Conservation (phyloP, 75 land plant genomes). For the Azolla pinnata region DNA sequence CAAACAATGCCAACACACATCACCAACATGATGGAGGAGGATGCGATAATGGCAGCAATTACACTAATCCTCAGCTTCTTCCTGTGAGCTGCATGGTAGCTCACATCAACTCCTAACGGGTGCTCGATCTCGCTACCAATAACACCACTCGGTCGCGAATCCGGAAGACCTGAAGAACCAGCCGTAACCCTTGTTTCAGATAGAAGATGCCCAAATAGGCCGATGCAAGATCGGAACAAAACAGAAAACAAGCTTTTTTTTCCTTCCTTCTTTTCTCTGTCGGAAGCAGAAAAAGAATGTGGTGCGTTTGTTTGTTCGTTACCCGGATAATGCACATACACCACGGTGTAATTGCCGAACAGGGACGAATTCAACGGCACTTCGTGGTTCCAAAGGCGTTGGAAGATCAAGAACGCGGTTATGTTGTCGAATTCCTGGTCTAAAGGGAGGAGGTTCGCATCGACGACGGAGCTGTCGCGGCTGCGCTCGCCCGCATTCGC, state of each 20-base stretch:
- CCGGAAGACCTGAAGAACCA: slow-evolving; percentile 52
- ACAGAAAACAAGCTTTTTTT: too few species aligned
- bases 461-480: slow-evolving; percentile 41
- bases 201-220: too few species aligned
- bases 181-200: too few species aligned
- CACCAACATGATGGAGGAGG: slow-evolving; percentile 43
- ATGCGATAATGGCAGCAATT: slow-evolving; percentile 48
- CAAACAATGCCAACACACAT: slow-evolving; percentile 32
- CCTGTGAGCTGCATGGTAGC: too few species aligned
- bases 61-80: slow-evolving; percentile 23
- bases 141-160: slow-evolving; percentile 48
- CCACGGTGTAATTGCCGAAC: slow-evolving; percentile 62
- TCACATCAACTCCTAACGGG: slow-evolving; percentile 61
- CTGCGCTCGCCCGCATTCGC: slow-evolving; percentile 53
- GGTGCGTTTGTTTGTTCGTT: too few species aligned
- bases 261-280: too few species aligned
- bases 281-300: too few species aligned
- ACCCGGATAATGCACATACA: slow-evolving; percentile 78
- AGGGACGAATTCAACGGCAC: slow-evolving; percentile 35
- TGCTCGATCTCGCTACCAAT: slow-evolving; percentile 15
- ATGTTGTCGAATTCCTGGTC: slow-evolving; percentile 36
- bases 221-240: too few species aligned
- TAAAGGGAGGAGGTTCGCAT: slow-evolving; percentile 54
- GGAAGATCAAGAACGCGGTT: slow-evolving; percentile 39
- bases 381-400: slow-evolving; percentile 56